These are phyloP conservation scores for Exophiala bonariae DNA, from an alignment of 2,329 filamentous ascomycete genomes.

Conservation along the genomic window DNA sequence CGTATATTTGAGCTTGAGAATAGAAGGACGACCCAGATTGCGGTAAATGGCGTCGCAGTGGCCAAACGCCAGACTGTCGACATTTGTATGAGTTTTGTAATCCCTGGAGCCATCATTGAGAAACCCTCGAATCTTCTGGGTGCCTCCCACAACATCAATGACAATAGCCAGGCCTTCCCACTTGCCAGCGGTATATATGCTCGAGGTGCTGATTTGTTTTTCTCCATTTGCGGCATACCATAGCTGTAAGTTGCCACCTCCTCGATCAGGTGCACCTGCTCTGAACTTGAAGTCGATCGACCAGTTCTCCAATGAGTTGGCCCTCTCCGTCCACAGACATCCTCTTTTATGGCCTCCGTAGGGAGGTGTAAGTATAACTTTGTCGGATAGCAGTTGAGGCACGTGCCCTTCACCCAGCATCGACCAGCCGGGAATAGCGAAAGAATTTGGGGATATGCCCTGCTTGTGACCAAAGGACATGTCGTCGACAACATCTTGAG, in stretches of 20 bases:
- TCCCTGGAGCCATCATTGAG: slow-evolving; percentile 86
- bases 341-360: slow-evolving; percentile 82
- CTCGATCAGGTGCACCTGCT: slow-evolving; percentile 79
- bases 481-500: slow-evolving; percentile 25
- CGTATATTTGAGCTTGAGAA: slow-evolving; percentile 72
- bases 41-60: slow-evolving; percentile 90
- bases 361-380: slow-evolving; percentile 85
- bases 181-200: slow-evolving; percentile 77
- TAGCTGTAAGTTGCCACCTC: slow-evolving; percentile 85
- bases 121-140: slow-evolving; percentile 81
- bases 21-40: slow-evolving; percentile 82
- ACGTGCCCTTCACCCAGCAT: slow-evolving; percentile 56
- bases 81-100: slow-evolving; percentile 71
- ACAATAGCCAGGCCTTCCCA: slow-evolving; percentile 92
- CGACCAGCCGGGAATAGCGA: slow-evolving; percentile 57
- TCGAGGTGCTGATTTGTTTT: slow-evolving; percentile 65
- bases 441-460: slow-evolving; percentile 61
- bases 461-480: slow-evolving; percentile 29
- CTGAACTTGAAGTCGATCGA: slow-evolving; percentile 83
- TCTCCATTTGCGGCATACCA: slow-evolving; percentile 79
- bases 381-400: slow-evolving; percentile 74
- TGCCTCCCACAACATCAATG: slow-evolving; percentile 78
- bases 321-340: slow-evolving; percentile 73
- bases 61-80: slow-evolving; percentile 87
- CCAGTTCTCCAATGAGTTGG: slow-evolving; percentile 63